These are phyloP conservation scores for Petasospora fabianii DNA, from an alignment of 1,139 yeast genomes.

Conservation along the genomic window DNA sequence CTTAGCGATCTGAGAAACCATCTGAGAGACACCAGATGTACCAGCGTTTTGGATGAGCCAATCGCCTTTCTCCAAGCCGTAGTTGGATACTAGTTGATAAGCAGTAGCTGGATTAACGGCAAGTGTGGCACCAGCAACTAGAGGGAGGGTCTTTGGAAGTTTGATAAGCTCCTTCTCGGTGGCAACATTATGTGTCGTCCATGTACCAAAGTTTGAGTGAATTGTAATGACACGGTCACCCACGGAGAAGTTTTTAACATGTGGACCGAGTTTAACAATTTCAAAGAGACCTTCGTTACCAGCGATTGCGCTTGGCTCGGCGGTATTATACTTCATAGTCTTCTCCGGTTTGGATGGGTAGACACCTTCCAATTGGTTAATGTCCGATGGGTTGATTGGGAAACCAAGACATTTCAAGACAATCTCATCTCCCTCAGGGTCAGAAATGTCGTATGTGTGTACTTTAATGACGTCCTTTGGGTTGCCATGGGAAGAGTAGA, in stretches of 20 bases:
- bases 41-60: slow-evolving; percentile 98
- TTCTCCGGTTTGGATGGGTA: slow-evolving; percentile 80
- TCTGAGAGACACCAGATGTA: slow-evolving; percentile 92
- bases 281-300: slow-evolving; percentile 96
- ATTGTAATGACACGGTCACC: slow-evolving; percentile 96
- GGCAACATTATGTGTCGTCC: slow-evolving; percentile 83
- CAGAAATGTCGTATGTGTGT: slow-evolving; percentile 49
- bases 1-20: slow-evolving; percentile 83
- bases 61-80: slow-evolving; percentile 65
- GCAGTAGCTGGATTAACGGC: slow-evolving; percentile 94
- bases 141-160: slow-evolving; percentile 44
- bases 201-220: slow-evolving; percentile 83
- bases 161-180: slow-evolving; percentile 47
- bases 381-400: slow-evolving; percentile 91
- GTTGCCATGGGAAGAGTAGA: slow-evolving; percentile 56
- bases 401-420: slow-evolving; percentile 57
- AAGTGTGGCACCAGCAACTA: slow-evolving; percentile 81
- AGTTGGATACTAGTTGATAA: slow-evolving; percentile 78
- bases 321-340: slow-evolving; percentile 49
- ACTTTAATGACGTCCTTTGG: slow-evolving; percentile 54
- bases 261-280: slow-evolving; percentile 66
- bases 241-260: slow-evolving; percentile 39
- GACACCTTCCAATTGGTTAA: slow-evolving; percentile 89
- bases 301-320: slow-evolving; percentile 67
- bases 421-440: slow-evolving; percentile 37